Percentiles rank a stretch among this genome's conserved stretches.
Conservation (phyloP, 345 rosid genomes). For the Hypericum androsaemum region DNA sequence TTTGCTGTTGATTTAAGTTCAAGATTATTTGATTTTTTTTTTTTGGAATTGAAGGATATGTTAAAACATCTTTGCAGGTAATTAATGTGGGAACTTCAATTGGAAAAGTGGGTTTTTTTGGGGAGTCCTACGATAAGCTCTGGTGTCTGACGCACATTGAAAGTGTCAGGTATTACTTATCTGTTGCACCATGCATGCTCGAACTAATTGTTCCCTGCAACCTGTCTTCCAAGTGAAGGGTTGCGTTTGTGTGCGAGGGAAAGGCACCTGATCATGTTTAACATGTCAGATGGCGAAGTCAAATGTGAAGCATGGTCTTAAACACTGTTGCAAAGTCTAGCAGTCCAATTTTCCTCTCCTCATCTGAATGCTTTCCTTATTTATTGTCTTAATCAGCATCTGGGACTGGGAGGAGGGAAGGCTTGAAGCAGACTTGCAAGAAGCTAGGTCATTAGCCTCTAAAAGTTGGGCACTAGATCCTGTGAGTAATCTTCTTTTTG, state of each 20-base stretch:
- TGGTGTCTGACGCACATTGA: constrained; percentile 97
- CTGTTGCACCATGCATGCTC: neutral
- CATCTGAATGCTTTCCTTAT: too few relatives aligned
- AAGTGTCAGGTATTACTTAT: constrained; percentile 55
- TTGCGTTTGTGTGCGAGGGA: too few relatives aligned
- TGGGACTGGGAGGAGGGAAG: constrained; percentile 76
- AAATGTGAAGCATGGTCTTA: too few relatives aligned
- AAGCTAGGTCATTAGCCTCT: constrained; percentile 78
- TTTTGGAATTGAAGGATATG: neutral
- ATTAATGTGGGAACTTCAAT: constrained; percentile 85
- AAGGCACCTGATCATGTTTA: too few relatives aligned
- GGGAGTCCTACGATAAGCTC: constrained; percentile 46
- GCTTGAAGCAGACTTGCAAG: constrained; percentile 48
- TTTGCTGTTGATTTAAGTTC: too few relatives aligned
- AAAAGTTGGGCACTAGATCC: constrained; percentile 58
- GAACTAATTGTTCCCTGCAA: too few relatives aligned
- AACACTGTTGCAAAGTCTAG: too few relatives aligned
- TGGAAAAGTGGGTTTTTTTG: constrained; percentile 74
- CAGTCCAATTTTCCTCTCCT: too few relatives aligned
- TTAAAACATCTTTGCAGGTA: constrained; percentile 35
- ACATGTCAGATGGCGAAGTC: too few relatives aligned
- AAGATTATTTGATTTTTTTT: neutral
- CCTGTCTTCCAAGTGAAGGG: too few relatives aligned
- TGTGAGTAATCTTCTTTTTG: constrained; percentile 22
- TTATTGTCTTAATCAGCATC: constrained; percentile 24